Base-by-base conservation (phyloP, 1,284 basidiomycete genomes). In the Microbotryum silenes-acaulis region DNA sequence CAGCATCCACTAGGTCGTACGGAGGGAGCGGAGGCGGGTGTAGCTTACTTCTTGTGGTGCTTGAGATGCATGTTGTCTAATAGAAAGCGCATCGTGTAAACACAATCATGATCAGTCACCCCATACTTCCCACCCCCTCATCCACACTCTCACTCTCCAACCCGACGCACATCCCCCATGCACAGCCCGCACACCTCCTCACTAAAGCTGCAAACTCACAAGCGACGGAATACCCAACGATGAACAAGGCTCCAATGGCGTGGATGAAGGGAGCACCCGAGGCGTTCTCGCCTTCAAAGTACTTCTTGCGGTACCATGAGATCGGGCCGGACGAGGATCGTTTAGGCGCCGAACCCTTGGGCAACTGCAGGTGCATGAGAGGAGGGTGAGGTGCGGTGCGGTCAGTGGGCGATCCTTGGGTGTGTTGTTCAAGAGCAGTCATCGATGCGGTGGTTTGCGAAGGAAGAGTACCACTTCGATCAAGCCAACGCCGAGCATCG, bases 251-350 rank as follows among this genome's bases (percentile, higher is more conserved):
- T n/a, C 59, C 63, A 57, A 71, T 68, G 53, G 60, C 68, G 63
- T 71, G 70, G 29, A 74, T 57, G 62, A 74, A 66, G 25, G 73
- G 73, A 20, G 73, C 71, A 9, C 66, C 73, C 27, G 69, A 71
- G 23, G 69, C 73, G 66, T 72, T 72, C 25, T 65, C 60, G 50
- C 69, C 70, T 33, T 70, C 71, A 49, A 74, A 73, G 69, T 74
- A 74, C 46, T 63, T 54, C 33, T 65, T 66, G 65, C 68, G 72
- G 71, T 74, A 74, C 10, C 69, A 62, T 2, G 69, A 60, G 59
- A 74, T 54, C 3, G 72, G 71, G 66, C 70, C 71, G 42, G 65
- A 50, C n/a, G 63, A 65, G 18, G 64, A 56, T 20, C 59, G 54
- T 48, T 63, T 57, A 52, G 62, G 57, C 29, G 61, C 29, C 12